Evolutionary conservation across 768 basidiomycete genomes (phyloP).

Genomic region (Tricholoma sp.): DNA sequence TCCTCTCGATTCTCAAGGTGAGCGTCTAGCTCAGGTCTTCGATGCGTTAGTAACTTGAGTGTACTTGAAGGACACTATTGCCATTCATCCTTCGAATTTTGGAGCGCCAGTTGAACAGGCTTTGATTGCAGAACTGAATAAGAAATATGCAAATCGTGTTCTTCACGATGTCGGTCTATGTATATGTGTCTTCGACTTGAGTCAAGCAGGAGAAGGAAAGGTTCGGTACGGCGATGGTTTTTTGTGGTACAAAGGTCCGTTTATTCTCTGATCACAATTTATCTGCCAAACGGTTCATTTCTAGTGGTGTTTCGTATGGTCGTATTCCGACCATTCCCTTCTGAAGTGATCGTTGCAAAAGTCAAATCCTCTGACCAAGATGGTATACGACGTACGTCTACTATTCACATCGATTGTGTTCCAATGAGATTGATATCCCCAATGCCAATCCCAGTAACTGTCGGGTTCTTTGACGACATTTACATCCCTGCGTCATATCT

Average conservation of each 20-base stretch:
- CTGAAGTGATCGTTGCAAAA: slow-evolving; percentile 86
- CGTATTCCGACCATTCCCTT: slow-evolving; percentile 86
- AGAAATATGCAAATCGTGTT: slow-evolving; percentile 92
- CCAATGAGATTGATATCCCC: background rate
- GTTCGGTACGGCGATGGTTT: slow-evolving; percentile 93
- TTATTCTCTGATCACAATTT: background rate
- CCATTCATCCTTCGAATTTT: slow-evolving; percentile 86
- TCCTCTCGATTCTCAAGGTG: slow-evolving; percentile 41
- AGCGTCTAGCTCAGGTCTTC: background rate
- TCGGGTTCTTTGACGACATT: slow-evolving; percentile 94
- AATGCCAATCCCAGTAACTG: slow-evolving; percentile 51
- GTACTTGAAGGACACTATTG: slow-evolving; percentile 72
- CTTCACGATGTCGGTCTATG: slow-evolving; percentile 90
- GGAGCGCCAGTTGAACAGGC: slow-evolving; percentile 73
- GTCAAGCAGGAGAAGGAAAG: slow-evolving; percentile 85
- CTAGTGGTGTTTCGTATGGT: slow-evolving; percentile 86
- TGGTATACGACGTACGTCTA: slow-evolving; percentile 70
- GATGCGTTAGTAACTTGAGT: background rate
- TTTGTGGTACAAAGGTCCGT: slow-evolving; percentile 88
- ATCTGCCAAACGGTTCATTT: slow-evolving; percentile 2
- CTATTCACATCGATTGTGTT: background rate
- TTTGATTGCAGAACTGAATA: slow-evolving; percentile 82
- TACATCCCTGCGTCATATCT: slow-evolving; percentile 77
- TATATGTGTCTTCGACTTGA: slow-evolving; percentile 84
- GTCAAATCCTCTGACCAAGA: slow-evolving; percentile 85